Percentiles rank a stretch among this genome's conserved stretches.
These are phyloP conservation scores for Neopestalotiopsis rosae DNA, from an alignment of 2,329 filamentous ascomycete genomes.

Conservation along the genomic window DNA sequence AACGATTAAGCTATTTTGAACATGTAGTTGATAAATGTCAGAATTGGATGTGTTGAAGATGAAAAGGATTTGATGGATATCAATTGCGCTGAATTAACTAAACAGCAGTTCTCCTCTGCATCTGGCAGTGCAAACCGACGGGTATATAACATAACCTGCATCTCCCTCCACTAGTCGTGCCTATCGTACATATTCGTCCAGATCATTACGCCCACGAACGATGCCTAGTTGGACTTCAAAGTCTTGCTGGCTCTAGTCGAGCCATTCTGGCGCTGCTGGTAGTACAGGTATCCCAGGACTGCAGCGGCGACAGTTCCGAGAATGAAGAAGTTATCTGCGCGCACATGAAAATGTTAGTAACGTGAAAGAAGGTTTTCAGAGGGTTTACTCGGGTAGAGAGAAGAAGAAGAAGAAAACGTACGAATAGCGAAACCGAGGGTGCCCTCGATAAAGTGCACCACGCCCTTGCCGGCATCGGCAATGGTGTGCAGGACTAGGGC, in stretches of 20 bases:
- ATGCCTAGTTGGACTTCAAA: slow-evolving; percentile 30
- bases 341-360: slow-evolving; percentile 12
- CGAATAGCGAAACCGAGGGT: slow-evolving; percentile 38
- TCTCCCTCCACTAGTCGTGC: too few species aligned
- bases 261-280: slow-evolving; percentile 32
- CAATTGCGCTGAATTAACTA: too few species aligned
- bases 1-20: not conserved
- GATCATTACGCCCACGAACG: not conserved
- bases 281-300: slow-evolving; percentile 35
- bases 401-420: slow-evolving; percentile 25
- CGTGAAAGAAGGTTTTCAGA: not conserved
- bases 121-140: too few species aligned
- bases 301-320: slow-evolving; percentile 35
- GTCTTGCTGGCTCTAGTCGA: slow-evolving; percentile 29
- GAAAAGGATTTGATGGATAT: too few species aligned
- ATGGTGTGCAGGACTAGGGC: slow-evolving; percentile 28
- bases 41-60: too few species aligned
- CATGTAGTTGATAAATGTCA: too few species aligned
- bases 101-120: too few species aligned
- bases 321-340: slow-evolving; percentile 39
- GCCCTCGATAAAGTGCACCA: slow-evolving; percentile 35
- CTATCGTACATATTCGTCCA: too few species aligned
- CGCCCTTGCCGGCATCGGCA: slow-evolving; percentile 27
- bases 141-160: too few species aligned
- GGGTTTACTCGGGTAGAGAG: not conserved